A percentile compares a stretch with the other conserved stretches of the same genome.
Conservation (phyloP, 2,329 filamentous ascomycete species). For the Neofusicoccum ribis region DNA sequence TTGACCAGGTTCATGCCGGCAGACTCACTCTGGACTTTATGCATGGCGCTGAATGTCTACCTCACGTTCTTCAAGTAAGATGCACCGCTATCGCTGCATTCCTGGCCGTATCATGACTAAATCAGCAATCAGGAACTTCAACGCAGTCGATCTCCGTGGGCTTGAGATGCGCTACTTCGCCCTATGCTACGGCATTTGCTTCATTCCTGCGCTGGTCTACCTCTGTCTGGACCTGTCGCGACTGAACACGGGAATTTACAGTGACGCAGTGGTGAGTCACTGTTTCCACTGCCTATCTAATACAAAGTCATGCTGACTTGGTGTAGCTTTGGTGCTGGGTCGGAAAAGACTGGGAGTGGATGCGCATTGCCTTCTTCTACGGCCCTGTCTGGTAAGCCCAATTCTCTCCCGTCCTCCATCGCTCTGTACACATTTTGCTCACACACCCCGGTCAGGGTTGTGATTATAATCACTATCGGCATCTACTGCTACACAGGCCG, state of each 20-base stretch:
- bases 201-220: conserved; percentile 67
- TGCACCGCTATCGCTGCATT: background rate
- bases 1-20: conserved; percentile 70
- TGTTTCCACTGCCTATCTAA: background rate
- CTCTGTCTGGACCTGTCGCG: conserved; percentile 60
- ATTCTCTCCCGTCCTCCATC: background rate
- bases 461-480: conserved; percentile 61
- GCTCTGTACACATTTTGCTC: background rate
- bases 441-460: conserved; percentile 38
- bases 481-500: conserved; percentile 68
- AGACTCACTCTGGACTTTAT: conserved; percentile 73
- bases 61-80: conserved; percentile 67
- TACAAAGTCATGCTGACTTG: background rate
- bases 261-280: conserved; percentile 62
- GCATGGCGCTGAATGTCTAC: conserved; percentile 83
- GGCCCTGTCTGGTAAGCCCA: conserved; percentile 62
- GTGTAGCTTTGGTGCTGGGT: conserved; percentile 80
- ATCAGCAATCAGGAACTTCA: conserved; percentile 54
- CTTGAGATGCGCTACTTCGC: conserved; percentile 72
- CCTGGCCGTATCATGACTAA: background rate
- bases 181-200: conserved; percentile 71
- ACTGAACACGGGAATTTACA: conserved; percentile 63
- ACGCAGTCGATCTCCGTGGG: conserved; percentile 61
- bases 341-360: conserved; percentile 63
- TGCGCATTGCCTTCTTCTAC: conserved; percentile 75